Evolutionary conservation across 768 basidiomycete genomes (phyloP).

Genomic region (Naganishia kalamii): DNA sequence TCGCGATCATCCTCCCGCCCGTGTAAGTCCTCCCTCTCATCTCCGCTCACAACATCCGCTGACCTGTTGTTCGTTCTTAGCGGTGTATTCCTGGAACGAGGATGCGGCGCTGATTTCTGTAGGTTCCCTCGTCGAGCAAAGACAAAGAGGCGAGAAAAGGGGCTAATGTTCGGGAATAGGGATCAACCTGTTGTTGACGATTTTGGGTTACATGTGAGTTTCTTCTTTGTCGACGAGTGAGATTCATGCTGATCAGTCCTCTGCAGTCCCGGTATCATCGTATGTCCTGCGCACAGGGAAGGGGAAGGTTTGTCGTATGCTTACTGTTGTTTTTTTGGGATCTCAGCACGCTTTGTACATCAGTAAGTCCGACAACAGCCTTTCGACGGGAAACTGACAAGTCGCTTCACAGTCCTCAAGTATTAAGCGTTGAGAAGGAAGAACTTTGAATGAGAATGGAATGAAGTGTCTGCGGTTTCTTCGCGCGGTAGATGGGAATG

Average conservation of each 20-base stretch:
- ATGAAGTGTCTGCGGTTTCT: background rate
- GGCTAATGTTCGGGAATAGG: background rate
- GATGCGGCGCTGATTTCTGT: constrained; percentile 68
- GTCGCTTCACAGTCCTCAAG: constrained; percentile 18
- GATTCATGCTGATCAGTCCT: background rate
- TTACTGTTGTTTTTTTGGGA: background rate
- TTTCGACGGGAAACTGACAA: background rate
- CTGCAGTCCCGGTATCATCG: constrained; percentile 25
- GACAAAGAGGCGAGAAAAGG: background rate
- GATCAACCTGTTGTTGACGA: constrained; percentile 62
- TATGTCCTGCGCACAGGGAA: background rate
- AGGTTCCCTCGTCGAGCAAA: constrained; percentile 40
- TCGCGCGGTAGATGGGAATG: too few species aligned
- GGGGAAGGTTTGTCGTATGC: background rate
- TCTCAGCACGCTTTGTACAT: constrained; percentile 25
- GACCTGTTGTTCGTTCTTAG: background rate
- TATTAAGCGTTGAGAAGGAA: constrained; percentile 1
- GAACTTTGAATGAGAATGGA: background rate
- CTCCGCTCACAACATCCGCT: background rate
- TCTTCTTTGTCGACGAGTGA: constrained; percentile 20
- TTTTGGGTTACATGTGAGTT: constrained; percentile 68
- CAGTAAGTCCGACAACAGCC: constrained; percentile 7
- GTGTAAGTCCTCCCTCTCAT: background rate
- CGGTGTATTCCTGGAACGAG: constrained; percentile 77
- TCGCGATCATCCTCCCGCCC: background rate